A percentile compares a stretch with the other conserved stretches of the same genome.
Evolutionary conservation across 345 rosid species (phyloP).

Genomic region (Linum trigynum): DNA sequence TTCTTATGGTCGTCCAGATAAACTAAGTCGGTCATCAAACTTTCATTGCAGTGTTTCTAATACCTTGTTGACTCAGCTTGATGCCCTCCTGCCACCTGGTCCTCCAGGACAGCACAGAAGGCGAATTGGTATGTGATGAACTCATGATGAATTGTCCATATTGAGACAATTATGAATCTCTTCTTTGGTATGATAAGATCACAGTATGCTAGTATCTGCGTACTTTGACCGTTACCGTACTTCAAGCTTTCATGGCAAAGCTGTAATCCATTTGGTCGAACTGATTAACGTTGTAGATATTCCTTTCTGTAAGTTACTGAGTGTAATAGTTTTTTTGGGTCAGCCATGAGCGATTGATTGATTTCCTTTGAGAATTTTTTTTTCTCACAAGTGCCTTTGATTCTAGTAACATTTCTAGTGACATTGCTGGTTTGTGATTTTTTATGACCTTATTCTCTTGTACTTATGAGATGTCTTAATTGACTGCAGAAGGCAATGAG

Average conservation of each 20-base stretch:
- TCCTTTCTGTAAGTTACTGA: slow-evolving; percentile 1
- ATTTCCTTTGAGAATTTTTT: neutral
- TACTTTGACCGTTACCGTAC: neutral
- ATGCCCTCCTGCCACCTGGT: slow-evolving; percentile 61
- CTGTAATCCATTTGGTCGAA: neutral
- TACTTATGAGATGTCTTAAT: slow-evolving; percentile 15
- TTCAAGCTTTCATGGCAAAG: neutral
- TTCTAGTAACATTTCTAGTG: neutral
- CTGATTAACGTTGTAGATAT: neutral
- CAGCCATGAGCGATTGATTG: neutral
- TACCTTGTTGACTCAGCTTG: slow-evolving; percentile 50
- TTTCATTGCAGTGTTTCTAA: slow-evolving; percentile 44
- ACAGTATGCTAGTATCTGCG: neutral
- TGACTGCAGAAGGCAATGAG: slow-evolving; percentile 66
- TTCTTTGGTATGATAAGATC: neutral
- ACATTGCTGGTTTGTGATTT: slow-evolving; percentile 3
- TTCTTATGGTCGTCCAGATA: neutral
- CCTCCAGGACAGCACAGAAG: slow-evolving; percentile 67
- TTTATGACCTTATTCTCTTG: slow-evolving; percentile 12
- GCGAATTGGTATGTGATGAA: slow-evolving; percentile 48
- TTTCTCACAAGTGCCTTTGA: neutral
- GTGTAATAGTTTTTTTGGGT: neutral
- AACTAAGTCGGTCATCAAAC: slow-evolving; percentile 6
- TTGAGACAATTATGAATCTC: neutral
- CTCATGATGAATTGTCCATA: neutral